Evolutionary conservation across 805 yeast genomes (phyloP).

Genomic region (Candida peoriensis): DNA sequence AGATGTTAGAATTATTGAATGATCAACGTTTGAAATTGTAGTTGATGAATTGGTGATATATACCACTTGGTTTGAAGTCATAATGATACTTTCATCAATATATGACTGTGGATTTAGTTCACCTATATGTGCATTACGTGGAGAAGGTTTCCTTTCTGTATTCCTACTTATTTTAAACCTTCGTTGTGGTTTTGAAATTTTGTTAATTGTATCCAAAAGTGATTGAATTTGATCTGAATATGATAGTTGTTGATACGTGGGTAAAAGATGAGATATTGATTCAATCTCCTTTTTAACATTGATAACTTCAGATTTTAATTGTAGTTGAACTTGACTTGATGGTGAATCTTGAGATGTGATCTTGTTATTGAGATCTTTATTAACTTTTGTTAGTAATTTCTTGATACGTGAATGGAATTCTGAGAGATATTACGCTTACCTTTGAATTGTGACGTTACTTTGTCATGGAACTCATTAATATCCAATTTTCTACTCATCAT

Average conservation of each 20-base stretch:
- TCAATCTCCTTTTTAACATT: slow-evolving; percentile 15
- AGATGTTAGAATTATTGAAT: slow-evolving; percentile 8
- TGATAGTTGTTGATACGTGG: slow-evolving; percentile 17
- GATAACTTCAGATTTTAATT: too few species aligned
- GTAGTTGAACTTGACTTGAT: too few species aligned
- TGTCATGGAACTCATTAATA: too few species aligned
- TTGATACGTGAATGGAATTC: too few species aligned
- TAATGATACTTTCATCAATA: background rate
- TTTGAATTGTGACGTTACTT: too few species aligned
- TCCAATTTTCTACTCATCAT: too few species aligned
- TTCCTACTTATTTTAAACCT: slow-evolving; percentile 10
- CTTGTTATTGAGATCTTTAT: too few species aligned
- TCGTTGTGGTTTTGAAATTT: slow-evolving; percentile 3
- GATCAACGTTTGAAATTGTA: slow-evolving; percentile 6
- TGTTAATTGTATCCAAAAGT: slow-evolving; percentile 4
- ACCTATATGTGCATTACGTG: background rate
- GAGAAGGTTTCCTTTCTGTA: slow-evolving; percentile 1
- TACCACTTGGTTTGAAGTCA: background rate
- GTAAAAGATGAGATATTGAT: slow-evolving; percentile 15
- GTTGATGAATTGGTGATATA: slow-evolving; percentile 1
- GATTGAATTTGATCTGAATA: slow-evolving; percentile 15
- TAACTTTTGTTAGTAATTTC: too few species aligned
- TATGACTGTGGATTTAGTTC: background rate
- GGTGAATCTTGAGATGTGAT: too few species aligned
- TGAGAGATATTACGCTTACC: too few species aligned